Conservation (phyloP, 2,329 filamentous ascomycete genomes). For the Lecanicillium sp. region DNA sequence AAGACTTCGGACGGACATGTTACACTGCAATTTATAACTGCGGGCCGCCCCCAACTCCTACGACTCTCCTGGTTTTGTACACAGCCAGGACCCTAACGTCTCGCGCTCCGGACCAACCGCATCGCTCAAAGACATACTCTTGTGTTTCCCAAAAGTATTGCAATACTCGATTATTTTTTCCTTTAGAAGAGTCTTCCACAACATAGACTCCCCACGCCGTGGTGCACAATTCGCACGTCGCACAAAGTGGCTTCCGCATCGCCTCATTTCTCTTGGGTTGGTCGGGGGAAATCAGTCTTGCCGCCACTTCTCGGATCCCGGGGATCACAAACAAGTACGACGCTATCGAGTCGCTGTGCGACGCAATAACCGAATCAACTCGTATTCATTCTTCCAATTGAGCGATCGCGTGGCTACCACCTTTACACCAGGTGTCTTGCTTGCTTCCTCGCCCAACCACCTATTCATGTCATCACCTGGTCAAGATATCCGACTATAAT, state of each 20-base stretch:
- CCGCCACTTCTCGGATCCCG: not conserved
- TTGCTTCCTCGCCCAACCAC: not conserved
- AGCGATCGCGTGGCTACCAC: not conserved
- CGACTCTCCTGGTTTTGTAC: not conserved
- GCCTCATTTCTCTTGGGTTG: conserved; percentile 4
- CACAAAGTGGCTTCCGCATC: not conserved
- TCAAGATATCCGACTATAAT: not conserved
- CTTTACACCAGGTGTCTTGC: not conserved
- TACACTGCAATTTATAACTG: conserved; percentile 8
- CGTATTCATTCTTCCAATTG: conserved; percentile 8
- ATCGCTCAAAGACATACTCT: not conserved
- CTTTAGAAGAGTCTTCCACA: no score
- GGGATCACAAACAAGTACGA: not conserved
- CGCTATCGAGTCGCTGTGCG: conserved; percentile 5
- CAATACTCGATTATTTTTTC: no score
- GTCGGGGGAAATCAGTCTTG: conserved; percentile 3
- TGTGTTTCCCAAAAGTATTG: not conserved
- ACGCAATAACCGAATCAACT: conserved; percentile 9
- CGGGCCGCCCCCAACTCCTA: not conserved
- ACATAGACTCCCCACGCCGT: no score
- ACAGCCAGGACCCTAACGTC: not conserved
- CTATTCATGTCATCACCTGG: not conserved
- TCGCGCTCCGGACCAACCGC: not conserved
- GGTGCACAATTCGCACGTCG: no score
- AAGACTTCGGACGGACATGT: conserved; percentile 3